These are phyloP conservation scores for Balansia obtecta DNA, from an alignment of 2,329 filamentous ascomycete species.

Conservation along the genomic window DNA sequence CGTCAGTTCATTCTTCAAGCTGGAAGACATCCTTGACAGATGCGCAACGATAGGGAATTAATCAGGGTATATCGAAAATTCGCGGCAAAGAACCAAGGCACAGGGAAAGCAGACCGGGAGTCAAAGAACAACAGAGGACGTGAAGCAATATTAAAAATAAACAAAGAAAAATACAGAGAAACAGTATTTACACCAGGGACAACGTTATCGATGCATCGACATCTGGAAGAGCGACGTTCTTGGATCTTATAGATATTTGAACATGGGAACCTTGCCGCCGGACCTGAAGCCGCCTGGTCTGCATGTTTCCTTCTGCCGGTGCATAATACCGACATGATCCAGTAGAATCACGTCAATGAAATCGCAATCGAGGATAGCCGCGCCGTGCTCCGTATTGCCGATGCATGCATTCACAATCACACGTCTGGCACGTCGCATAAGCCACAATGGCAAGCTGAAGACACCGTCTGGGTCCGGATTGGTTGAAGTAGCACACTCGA, in stretches of 20 bases:
- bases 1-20: constrained; percentile 26
- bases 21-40: constrained; percentile 14
- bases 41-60: background rate
- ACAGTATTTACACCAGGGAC: background rate
- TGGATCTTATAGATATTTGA: constrained; percentile 1
- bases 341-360: background rate
- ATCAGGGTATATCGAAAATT: background rate
- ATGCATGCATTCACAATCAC: background rate
- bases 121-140: background rate
- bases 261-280: background rate
- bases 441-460: background rate
- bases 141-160: constrained; percentile 5
- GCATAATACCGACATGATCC: background rate
- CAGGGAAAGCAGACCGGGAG: background rate
- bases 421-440: background rate
- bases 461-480: background rate
- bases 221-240: background rate
- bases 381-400: constrained; percentile 9
- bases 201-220: background rate
- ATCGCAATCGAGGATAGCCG: constrained; percentile 15
- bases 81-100: background rate
- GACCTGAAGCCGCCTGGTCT: background rate
- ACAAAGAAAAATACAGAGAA: background rate
- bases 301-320: background rate
- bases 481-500: background rate